Base-by-base conservation (phyloP, 2,329 filamentous ascomycete genomes). In the Penicillium sp. region DNA sequence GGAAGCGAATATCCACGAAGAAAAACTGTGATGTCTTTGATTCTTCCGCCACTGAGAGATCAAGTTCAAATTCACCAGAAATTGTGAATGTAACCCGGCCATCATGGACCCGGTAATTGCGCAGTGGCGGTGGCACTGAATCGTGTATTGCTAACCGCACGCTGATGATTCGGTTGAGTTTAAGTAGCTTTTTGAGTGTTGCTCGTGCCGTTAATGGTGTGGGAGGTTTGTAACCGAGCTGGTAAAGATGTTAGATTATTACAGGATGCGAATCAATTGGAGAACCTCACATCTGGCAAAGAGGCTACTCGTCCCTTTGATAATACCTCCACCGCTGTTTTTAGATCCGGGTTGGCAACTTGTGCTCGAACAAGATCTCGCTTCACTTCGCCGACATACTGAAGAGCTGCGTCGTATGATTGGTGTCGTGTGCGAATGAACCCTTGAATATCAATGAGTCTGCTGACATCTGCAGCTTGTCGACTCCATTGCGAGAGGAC, bases 61-160 rank as follows among this genome's bases (percentile, higher is more conserved):
- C 94, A 20, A 97, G 85, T 72, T 97, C 93, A 66, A 97, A 97
- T 72, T 97, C 93, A 51, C 85, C 84, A 3, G 84, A 78, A 1
- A 97, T 89, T 45, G 79, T 83, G 72, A 99, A 99, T 0, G 92
- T 97, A 7, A 89, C 93, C 47, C 93, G 86, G n/a, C 95, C 94
- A 50, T 90, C 89, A 50, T 83, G 82, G 58, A 99, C 89, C 5
- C 81, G 82, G 75, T 92, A 97, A 58, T 89, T 82, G 65, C 82
- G 83, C 70, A 97, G 90, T 52, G 89, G 82, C n/a, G 79, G 75
- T 0, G 94, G 94, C 44, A 97, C 84, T 60, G 87, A 85, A 64
- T 97, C 92, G 57, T 96, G 84, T 14, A 97, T 78, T 55, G 90
- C 91, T n/a, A 99, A 77, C 48, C 93, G 86, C 53, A 94, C 84